phyloP scores from a whole-genome alignment of 2,329 filamentous ascomycete genomes.

The Hansfordia pulvinata region DNA sequence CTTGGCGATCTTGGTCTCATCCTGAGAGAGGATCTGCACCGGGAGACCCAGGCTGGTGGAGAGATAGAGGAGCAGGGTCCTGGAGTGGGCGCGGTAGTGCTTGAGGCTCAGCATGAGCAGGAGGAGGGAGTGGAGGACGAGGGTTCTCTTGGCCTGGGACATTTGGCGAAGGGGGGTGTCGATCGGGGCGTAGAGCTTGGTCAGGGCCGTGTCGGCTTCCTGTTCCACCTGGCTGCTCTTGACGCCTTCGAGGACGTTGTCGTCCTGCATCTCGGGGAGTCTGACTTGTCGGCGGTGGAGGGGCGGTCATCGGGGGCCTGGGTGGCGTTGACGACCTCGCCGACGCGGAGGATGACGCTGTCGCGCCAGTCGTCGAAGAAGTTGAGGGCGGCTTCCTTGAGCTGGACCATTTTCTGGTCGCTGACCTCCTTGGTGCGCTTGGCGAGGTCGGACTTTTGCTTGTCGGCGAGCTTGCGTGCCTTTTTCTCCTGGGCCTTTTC shows the following conservation, averaged over 20 bases:
- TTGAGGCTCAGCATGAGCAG: slow-evolving; percentile 63
- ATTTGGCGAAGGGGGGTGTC: slow-evolving; percentile 48
- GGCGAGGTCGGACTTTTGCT: slow-evolving; percentile 7
- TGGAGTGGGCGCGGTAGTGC: slow-evolving; percentile 63
- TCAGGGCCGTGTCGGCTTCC: slow-evolving; percentile 32
- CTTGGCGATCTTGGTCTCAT: slow-evolving; percentile 64
- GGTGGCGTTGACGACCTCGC: slow-evolving; percentile 13
- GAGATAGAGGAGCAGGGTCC: slow-evolving; percentile 55
- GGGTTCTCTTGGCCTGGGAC: slow-evolving; percentile 41
- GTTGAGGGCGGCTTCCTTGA: slow-evolving; percentile 12
- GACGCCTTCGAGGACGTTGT: slow-evolving; percentile 3
- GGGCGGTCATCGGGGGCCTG: slow-evolving; percentile 5
- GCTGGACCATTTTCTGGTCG: slow-evolving; percentile 10
- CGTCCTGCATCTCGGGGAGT: slow-evolving; percentile 5
- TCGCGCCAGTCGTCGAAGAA: slow-evolving; percentile 18
- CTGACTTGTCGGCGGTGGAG: slow-evolving; percentile 6
- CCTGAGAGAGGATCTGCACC: slow-evolving; percentile 47
- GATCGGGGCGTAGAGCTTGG: slow-evolving; percentile 43
- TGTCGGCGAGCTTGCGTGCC: slow-evolving; percentile 6
- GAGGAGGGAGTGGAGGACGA: slow-evolving; percentile 60
- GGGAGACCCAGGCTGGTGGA: slow-evolving; percentile 60
- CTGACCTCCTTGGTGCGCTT: slow-evolving; percentile 12
- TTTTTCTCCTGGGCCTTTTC: background rate
- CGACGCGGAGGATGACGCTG: slow-evolving; percentile 13
- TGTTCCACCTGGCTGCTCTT: slow-evolving; percentile 18